Evolutionary conservation across 2,329 filamentous ascomycete genomes (phyloP).

Genomic region (Hymenoscyphus salicellus): DNA sequence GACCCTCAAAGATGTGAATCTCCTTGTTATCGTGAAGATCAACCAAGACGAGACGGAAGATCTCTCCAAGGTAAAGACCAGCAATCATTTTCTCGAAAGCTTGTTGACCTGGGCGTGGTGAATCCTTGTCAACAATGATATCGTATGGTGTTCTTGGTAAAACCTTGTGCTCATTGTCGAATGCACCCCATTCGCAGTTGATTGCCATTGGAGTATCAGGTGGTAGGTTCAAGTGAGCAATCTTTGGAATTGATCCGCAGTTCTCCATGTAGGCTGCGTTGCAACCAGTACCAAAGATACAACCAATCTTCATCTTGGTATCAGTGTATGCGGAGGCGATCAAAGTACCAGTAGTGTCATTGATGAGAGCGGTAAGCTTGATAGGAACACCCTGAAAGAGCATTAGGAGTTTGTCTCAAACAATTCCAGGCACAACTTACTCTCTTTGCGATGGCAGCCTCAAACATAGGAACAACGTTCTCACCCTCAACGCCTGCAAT

Average conservation of each 20-base stretch:
- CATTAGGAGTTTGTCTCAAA: conserved; percentile 17
- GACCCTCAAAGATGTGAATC: conserved; percentile 73
- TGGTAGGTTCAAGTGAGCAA: conserved; percentile 85
- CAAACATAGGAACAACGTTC: conserved; percentile 86
- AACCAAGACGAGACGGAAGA: conserved; percentile 83
- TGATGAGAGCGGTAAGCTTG: conserved; percentile 89
- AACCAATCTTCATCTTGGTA: conserved; percentile 85
- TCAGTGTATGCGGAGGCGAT: conserved; percentile 98
- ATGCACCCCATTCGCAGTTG: conserved; percentile 97
- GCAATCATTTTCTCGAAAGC: conserved; percentile 98
- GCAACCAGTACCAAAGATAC: conserved; percentile 97
- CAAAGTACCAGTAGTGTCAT: conserved; percentile 94
- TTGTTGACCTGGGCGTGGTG: conserved; percentile 88
- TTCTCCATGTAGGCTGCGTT: conserved; percentile 99
- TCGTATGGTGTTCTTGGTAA: conserved; percentile 85
- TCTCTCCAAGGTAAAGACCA: conserved; percentile 88
- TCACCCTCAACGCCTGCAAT: conserved; percentile 87
- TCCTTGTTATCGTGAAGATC: conserved; percentile 79
- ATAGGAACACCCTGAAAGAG: conserved; percentile 74
- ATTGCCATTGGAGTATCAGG: conserved; percentile 85
- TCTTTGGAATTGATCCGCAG: conserved; percentile 85
- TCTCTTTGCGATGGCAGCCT: conserved; percentile 68
- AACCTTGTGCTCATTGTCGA: conserved; percentile 89
- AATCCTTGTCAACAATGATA: conserved; percentile 82
- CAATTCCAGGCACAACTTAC: conserved; percentile 43